phyloP scores from a whole-genome alignment of 768 basidiomycete genomes.

The Gyrodon lividus region DNA sequence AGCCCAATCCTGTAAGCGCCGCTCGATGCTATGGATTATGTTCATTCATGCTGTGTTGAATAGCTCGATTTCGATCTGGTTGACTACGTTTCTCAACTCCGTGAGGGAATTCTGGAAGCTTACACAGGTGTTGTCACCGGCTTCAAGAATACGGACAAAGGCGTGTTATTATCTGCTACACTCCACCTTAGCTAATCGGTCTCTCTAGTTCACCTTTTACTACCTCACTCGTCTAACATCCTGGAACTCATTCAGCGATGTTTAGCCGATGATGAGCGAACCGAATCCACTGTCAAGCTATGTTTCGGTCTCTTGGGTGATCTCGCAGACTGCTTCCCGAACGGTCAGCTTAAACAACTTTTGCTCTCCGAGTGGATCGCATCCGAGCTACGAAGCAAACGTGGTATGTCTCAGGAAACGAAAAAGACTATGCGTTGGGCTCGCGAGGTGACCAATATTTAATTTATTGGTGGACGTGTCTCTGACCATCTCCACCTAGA shows the following conservation, averaged over 20 bases:
- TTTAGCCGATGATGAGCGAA: conserved; percentile 77
- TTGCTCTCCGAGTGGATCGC: conserved; percentile 81
- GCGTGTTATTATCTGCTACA: conserved; percentile 34
- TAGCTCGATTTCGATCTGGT: conserved; percentile 86
- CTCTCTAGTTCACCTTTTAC: conserved; percentile 35
- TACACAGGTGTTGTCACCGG: conserved; percentile 94
- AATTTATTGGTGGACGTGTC: background rate
- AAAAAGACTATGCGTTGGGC: conserved; percentile 94
- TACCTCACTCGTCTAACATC: conserved; percentile 70
- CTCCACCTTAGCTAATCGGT: background rate
- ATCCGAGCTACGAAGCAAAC: conserved; percentile 67
- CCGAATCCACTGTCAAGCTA: conserved; percentile 72
- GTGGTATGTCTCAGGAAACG: conserved; percentile 71
- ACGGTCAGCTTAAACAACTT: conserved; percentile 76
- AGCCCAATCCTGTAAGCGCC: conserved; percentile 75
- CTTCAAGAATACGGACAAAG: conserved; percentile 79
- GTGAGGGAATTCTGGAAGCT: conserved; percentile 95
- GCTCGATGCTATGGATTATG: background rate
- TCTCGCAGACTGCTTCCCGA: conserved; percentile 83
- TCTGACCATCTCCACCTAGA: conserved; percentile 39
- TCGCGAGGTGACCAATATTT: conserved; percentile 63
- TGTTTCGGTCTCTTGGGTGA: conserved; percentile 90
- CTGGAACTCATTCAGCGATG: conserved; percentile 81
- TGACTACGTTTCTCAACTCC: conserved; percentile 86
- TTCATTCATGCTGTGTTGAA: conserved; percentile 7